Evolutionary conservation across 1,284 basidiomycete species (phyloP), one percentile per base, ranked within the genome.

Genomic region (Butyriboletus pseudospeciosus): DNA sequence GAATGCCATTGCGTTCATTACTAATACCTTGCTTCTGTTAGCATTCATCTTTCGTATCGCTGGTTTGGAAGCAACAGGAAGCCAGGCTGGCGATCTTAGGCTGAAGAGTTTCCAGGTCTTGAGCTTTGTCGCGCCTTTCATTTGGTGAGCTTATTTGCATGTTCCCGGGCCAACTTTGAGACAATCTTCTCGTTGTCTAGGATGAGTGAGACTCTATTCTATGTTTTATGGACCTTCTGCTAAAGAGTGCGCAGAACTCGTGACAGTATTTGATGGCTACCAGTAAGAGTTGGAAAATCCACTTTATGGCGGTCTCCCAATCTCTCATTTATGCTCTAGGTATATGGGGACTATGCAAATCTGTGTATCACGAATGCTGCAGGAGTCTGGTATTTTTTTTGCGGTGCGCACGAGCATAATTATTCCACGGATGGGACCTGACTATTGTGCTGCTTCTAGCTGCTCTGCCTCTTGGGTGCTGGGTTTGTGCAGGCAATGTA

Each of bases 361-460:
- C 36, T 92, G 91, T 61, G 82, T 93, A 20, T 82, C 86, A 14
- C 80, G 90, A 14, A 97, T 97, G 94, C 74, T 97, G 58, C 85
- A 90, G 67, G 94, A 98, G 71, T 94, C 91, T 10, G 86, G 90
- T 5, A 93, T 96, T 53, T 98, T 98, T 77, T 94, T 96, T 76
- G 82, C 83, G 69, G 89, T 93, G 58, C 49, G 80, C 66, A 58
- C 20, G 35, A 34, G 14, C 2, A 20, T 20, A 20, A 13, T 44
- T 28, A 14, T 12, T 49, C 4, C 25, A 25, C 2, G 9, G 25
- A 32, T 1, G 4, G 20, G 16, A 47, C 6, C 25, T 56, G n/a
- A 61, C n/a, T 44, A 12, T 53, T n/a, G 40, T 52, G 42, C 38
- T 60, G 0, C n/a, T 50, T 45, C 28, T 52, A 92, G 83, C 75